phyloP scores from a whole-genome alignment of 192 early-diverging fungal species.

The Coemansia sp. region DNA sequence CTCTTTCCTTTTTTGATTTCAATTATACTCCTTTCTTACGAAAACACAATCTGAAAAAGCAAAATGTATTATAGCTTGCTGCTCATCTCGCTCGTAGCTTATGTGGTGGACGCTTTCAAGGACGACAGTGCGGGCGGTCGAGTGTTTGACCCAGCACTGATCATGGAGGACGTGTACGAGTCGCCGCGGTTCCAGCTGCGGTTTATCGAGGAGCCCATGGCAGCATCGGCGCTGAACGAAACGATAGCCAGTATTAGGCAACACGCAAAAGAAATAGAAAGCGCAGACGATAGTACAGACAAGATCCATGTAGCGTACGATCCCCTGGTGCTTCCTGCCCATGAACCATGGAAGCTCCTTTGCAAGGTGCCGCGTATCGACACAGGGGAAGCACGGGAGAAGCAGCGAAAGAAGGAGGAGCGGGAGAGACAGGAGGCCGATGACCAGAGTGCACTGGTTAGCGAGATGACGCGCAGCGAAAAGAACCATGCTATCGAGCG shows the following conservation, averaged over 20 bases:
- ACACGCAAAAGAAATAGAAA: not conserved
- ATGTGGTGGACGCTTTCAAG: not conserved
- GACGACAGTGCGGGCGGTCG: not conserved
- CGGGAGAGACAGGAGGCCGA: conserved; percentile 10
- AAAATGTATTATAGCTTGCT: not conserved
- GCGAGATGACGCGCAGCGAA: conserved; percentile 7
- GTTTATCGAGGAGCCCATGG: conserved; percentile 22
- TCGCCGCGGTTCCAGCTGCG: conserved; percentile 33
- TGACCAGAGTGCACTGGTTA: not conserved
- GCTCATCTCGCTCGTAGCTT: not conserved
- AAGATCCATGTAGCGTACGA: conserved; percentile 26
- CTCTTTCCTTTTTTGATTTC: no score
- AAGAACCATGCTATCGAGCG: conserved; percentile 39
- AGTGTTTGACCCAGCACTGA: conserved; percentile 20
- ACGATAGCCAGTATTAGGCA: conserved; percentile 9
- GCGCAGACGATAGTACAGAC: not conserved
- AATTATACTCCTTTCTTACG: no score
- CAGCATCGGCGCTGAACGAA: conserved; percentile 20
- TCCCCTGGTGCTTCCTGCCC: conserved; percentile 23
- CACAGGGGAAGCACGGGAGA: conserved; percentile 3
- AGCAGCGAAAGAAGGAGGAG: conserved; percentile 36
- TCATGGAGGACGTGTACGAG: conserved; percentile 39
- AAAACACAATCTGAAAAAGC: not conserved
- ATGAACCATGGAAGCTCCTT: conserved; percentile 33
- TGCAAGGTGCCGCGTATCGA: conserved; percentile 59